Evolutionary conservation across 768 basidiomycete species (phyloP).

Genomic region (Boletus rufocinnamomeus): DNA sequence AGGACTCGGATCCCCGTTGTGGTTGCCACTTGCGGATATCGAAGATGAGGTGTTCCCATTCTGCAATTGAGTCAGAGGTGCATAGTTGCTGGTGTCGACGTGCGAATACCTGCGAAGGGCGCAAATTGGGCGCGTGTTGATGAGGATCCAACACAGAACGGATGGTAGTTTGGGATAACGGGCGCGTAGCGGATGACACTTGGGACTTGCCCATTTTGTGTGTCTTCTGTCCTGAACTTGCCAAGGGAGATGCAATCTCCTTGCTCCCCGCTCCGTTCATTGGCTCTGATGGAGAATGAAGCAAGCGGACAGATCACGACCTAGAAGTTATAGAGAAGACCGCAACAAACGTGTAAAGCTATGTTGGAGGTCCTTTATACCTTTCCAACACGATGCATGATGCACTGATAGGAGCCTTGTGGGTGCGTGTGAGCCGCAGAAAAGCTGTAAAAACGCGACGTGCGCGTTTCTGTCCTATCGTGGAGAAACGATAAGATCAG

Average conservation of each 20-base stretch:
- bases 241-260: neutral
- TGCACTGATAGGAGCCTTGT: conserved; percentile 2
- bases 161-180: conserved; percentile 5
- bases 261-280: conserved; percentile 16
- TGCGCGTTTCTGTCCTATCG: conserved; percentile 21
- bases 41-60: conserved; percentile 17
- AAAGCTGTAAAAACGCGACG: conserved; percentile 18
- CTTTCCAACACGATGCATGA: conserved; percentile 19
- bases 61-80: conserved; percentile 22
- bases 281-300: conserved; percentile 1
- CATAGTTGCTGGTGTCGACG: neutral
- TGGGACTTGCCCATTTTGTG: conserved; percentile 15
- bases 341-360: neutral
- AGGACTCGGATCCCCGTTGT: conserved; percentile 6
- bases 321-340: conserved; percentile 1
- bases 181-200: conserved; percentile 2
- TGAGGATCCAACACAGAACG: conserved; percentile 16
- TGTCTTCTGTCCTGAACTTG: conserved; percentile 13
- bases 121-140: conserved; percentile 10
- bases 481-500: neutral
- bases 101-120: conserved; percentile 18
- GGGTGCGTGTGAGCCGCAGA: conserved; percentile 19
- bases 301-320: neutral
- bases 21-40: conserved; percentile 8
- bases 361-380: conserved; percentile 15